Base-by-base conservation (phyloP, 805 yeast species). In the Lachancea dasiensis region DNA sequence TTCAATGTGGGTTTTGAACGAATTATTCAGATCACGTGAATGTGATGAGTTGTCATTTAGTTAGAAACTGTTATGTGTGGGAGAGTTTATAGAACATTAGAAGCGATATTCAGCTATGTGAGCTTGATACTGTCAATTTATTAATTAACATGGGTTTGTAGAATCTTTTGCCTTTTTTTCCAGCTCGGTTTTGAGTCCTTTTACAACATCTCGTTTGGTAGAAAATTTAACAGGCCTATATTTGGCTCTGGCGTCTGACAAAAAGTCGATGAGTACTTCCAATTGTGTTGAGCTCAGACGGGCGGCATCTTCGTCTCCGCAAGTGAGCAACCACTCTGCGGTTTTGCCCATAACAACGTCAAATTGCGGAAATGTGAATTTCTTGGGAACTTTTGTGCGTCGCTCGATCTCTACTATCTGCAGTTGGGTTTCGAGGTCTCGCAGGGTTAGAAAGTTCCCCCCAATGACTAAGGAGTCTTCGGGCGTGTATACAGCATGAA, bases 401-500 rank as follows among this genome's bases (percentile, higher is more conserved):
- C 66, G 63, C 54, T 87, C 97, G 21, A 87, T 67, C 6, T 70
- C 64, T 38, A 72, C 73, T 6, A 86, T 71, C 33, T 64, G 65
- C 26, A 85, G 53, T 53, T 87, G 95, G 46, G 70, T 79, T 15
- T 67, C 64, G 45, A 86, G 60, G 50, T 80, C 79, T 38, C 74
- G 61, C 27, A 77, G 54, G 0, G 94, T 85, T 19, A 87, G 63
- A 55, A 80, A 87, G 56, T 87, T 87, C 0, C 97, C 97, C 2
- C 96, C 96, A 39, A 87, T 73, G 3, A 87, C 86, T 2, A 86
- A 62, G 0, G 94, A 75, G 54, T 87, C 95, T 11, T 65, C 63
- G 0, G 95, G 90, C 0, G 96, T 86, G 51, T 77, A 77, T 0
- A 87, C 97, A 0, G 92, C 79, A 59, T 87, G 96, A 34, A 87